Evolutionary conservation across 345 rosid species (phyloP).

Genomic region (Capsella bursapastoris): DNA sequence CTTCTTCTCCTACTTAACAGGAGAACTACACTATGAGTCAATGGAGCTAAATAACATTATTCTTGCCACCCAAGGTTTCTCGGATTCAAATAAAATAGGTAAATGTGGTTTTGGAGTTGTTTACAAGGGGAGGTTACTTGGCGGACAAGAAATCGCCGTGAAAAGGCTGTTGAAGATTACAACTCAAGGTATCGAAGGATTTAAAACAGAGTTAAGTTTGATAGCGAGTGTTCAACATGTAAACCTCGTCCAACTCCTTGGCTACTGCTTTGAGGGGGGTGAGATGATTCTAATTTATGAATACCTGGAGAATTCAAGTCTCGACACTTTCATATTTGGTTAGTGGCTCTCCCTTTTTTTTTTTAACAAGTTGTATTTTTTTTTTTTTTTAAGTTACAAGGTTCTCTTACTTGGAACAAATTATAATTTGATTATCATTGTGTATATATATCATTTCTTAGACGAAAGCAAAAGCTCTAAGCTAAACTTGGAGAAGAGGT

Average conservation of each 20-base stretch:
- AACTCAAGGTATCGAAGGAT: background rate
- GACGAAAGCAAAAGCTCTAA: background rate
- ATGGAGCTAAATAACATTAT: background rate
- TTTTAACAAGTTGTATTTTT: background rate
- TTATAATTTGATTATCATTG: background rate
- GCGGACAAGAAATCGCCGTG: background rate
- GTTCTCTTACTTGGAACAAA: background rate
- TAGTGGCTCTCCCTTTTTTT: background rate
- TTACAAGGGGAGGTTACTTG: background rate
- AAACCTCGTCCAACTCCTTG: background rate
- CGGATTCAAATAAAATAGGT: background rate
- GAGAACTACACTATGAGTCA: background rate
- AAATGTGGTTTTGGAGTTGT: background rate
- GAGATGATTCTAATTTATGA: background rate
- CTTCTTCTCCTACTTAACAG: background rate
- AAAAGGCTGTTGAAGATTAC: background rate
- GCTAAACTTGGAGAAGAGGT: background rate
- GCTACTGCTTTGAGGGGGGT: background rate
- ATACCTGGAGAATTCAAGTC: background rate
- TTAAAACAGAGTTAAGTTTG: background rate
- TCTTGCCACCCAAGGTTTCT: background rate
- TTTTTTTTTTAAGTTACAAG: no score
- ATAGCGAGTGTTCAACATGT: background rate
- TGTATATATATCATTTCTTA: background rate
- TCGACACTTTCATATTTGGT: background rate